These are phyloP conservation scores for Erysimum pusillum DNA, from an alignment of 441 rosid genomes.

Conservation along the genomic window DNA sequence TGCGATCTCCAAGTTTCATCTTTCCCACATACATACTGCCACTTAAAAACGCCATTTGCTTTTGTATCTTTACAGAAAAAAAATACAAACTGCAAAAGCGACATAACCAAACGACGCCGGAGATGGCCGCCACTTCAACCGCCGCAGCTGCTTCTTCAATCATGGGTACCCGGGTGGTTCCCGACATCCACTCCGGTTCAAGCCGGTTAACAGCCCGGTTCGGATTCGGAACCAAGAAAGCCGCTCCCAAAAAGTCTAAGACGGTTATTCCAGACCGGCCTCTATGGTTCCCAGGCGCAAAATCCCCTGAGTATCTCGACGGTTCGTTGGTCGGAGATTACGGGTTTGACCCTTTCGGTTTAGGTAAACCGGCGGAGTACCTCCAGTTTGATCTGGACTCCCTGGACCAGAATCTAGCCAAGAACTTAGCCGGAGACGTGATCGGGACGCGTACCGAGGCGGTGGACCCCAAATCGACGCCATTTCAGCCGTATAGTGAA, in stretches of 20 bases:
- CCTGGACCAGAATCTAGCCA: conserved; percentile 88
- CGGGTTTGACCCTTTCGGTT: conserved; percentile 90
- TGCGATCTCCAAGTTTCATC: conserved; percentile 52
- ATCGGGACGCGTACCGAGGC: conserved; percentile 79
- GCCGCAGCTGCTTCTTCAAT: conserved; percentile 81
- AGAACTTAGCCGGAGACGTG: conserved; percentile 77
- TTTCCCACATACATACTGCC: conserved; percentile 23
- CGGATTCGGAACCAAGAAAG: conserved; percentile 71
- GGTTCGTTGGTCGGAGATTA: conserved; percentile 90
- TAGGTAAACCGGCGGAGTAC: conserved; percentile 93
- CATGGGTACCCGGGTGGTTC: conserved; percentile 71
- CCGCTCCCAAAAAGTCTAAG: conserved; percentile 61
- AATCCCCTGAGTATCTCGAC: conserved; percentile 83
- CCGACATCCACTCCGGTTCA: conserved; percentile 56
- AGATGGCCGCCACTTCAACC: conserved; percentile 70
- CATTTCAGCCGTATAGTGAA: conserved; percentile 90
- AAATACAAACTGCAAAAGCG: conserved; percentile 20
- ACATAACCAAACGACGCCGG: conserved; percentile 27
- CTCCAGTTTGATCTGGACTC: conserved; percentile 87
- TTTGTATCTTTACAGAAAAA: conserved; percentile 17
- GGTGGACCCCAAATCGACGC: conserved; percentile 74
- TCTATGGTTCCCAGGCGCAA: conserved; percentile 90
- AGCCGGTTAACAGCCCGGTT: conserved; percentile 79
- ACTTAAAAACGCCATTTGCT: conserved; percentile 37
- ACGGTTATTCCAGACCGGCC: conserved; percentile 65